Percentiles rank a stretch among this genome's conserved stretches.
Evolutionary conservation across 495 filamentous ascomycete species (phyloP).

Genomic region (Tuber calosporum): DNA sequence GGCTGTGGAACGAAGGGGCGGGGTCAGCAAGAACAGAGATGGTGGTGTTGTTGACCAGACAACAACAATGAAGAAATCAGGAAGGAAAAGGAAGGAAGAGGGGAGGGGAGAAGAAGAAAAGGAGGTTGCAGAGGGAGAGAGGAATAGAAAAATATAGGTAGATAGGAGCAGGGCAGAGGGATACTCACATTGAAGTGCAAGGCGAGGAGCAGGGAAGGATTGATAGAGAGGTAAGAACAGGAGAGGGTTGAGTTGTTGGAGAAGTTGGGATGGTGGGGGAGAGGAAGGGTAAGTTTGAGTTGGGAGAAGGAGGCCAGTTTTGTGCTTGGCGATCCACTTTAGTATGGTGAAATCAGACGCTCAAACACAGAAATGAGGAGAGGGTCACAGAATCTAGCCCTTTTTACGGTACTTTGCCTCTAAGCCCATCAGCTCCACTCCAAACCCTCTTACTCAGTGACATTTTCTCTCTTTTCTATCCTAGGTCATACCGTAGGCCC

Average conservation of each 20-base stretch:
- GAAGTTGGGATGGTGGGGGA: constrained; percentile 4
- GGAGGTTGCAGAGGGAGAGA: not conserved
- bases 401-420: not conserved
- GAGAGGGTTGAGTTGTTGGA: not conserved
- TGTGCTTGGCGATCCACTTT: not conserved
- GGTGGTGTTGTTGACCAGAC: constrained; percentile 30
- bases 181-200: not conserved
- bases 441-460: not conserved
- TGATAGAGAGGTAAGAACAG: not conserved
- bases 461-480: not conserved
- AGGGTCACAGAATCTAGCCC: not conserved
- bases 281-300: constrained; percentile 6
- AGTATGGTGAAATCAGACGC: not conserved
- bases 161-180: not conserved
- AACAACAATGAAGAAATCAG: constrained; percentile 31
- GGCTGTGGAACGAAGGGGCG: constrained; percentile 26
- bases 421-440: not conserved
- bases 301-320: not conserved
- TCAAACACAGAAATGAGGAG: not conserved
- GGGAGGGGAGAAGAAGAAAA: constrained; percentile 33
- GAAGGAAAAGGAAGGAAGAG: constrained; percentile 32
- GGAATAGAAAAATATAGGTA: not conserved
- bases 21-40: constrained; percentile 39
- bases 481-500: not conserved
- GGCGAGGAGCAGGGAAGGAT: not conserved